Evolutionary conservation across 2,329 filamentous ascomycete species (phyloP).

Genomic region (Helotiales sp.): DNA sequence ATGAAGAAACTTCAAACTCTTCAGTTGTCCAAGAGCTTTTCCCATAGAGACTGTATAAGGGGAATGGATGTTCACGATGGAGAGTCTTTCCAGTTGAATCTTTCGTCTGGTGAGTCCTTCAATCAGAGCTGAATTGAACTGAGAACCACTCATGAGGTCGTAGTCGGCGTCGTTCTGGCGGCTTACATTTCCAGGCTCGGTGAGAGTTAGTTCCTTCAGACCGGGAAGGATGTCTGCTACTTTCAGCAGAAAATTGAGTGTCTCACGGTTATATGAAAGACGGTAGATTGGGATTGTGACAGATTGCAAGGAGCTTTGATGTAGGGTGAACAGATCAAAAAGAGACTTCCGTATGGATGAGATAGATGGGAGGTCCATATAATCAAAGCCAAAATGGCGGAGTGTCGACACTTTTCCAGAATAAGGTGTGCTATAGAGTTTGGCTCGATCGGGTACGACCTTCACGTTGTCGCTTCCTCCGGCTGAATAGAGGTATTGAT

Average conservation of each 20-base stretch:
- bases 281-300: not conserved
- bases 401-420: not conserved
- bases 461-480: not conserved
- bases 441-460: not conserved
- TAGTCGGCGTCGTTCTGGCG: not conserved
- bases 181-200: no score
- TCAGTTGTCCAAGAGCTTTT: conserved; percentile 9
- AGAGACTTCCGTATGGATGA: not conserved
- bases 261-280: not conserved
- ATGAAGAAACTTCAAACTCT: conserved; percentile 13
- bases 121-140: conserved; percentile 6
- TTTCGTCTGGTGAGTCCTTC: not conserved
- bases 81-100: conserved; percentile 11
- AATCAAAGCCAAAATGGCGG: conserved; percentile 10
- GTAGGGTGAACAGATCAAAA: not conserved
- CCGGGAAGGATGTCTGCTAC: conserved; percentile 1
- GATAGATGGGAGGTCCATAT: not conserved
- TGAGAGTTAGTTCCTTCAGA: conserved; percentile 3
- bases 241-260: conserved; percentile 5
- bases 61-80: not conserved
- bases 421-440: not conserved
- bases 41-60: conserved; percentile 8
- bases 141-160: not conserved
- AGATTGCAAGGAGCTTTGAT: conserved; percentile 4
- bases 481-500: not conserved